Evolutionary conservation across 1,284 basidiomycete genomes (phyloP).

Genomic region (Heliocybe sulcata): DNA sequence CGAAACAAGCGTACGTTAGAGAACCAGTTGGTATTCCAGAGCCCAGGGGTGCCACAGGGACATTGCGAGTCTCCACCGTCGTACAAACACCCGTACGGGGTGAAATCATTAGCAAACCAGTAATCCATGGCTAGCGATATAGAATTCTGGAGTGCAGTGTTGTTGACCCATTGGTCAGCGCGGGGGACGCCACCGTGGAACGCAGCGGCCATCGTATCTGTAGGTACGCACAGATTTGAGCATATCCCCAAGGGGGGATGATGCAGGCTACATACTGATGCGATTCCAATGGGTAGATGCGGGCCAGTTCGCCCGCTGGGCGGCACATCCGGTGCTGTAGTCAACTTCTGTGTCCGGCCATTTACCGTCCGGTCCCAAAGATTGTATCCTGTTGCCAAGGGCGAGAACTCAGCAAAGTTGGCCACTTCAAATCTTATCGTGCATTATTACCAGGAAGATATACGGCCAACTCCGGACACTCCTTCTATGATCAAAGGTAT

Average conservation of each 20-base stretch:
- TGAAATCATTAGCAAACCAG: slow-evolving; percentile 61
- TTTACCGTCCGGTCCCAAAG: slow-evolving; percentile 39
- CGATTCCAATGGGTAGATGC: slow-evolving; percentile 55
- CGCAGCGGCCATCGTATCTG: slow-evolving; percentile 40
- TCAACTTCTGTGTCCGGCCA: slow-evolving; percentile 50
- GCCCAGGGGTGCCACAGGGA: slow-evolving; percentile 47
- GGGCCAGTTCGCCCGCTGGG: slow-evolving; percentile 60
- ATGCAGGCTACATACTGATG: slow-evolving; percentile 32
- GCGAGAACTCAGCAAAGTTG: background rate
- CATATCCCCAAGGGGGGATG: background rate
- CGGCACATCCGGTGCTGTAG: slow-evolving; percentile 51
- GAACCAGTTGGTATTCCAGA: slow-evolving; percentile 70
- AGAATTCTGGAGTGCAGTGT: slow-evolving; percentile 27
- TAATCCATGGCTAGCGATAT: slow-evolving; percentile 49
- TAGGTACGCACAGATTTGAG: background rate
- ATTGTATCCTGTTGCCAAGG: slow-evolving; percentile 29
- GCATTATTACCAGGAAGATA: background rate
- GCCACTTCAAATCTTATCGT: background rate
- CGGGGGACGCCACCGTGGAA: slow-evolving; percentile 44
- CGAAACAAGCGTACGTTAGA: slow-evolving; percentile 36
- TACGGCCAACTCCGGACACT: background rate
- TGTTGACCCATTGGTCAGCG: slow-evolving; percentile 31
- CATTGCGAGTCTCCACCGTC: slow-evolving; percentile 40
- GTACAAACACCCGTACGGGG: slow-evolving; percentile 42
- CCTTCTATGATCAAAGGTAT: background rate